These are phyloP conservation scores for Pleurozium schreberi DNA, from an alignment of 225 moss, liverwort and hornwort genomes.

Conservation along the genomic window DNA sequence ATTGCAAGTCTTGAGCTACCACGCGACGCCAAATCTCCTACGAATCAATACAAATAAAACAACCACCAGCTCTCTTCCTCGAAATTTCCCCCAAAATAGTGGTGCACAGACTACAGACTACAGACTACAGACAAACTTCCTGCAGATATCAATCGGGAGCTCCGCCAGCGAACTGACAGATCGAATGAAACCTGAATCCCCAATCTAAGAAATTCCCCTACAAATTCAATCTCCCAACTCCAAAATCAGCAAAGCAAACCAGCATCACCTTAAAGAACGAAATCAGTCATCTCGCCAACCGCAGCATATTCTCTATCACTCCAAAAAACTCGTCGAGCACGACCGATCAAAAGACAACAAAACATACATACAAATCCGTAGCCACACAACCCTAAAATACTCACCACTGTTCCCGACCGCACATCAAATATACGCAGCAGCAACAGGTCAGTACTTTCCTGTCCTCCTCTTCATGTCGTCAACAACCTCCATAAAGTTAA, in stretches of 20 bases:
- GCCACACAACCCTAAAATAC: not conserved
- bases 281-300: not conserved
- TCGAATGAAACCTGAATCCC: not conserved
- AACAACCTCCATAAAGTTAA: not conserved
- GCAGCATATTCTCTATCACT: not conserved
- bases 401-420: not conserved
- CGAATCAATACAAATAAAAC: not conserved
- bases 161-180: not conserved
- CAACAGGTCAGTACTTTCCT: not conserved
- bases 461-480: not conserved
- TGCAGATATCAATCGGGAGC: not conserved
- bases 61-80: not conserved
- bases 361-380: not conserved
- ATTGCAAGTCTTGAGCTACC: not conserved
- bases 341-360: not conserved
- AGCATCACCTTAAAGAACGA: not conserved
- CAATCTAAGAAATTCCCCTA: not conserved
- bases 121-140: not conserved
- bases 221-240: not conserved
- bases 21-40: not conserved
- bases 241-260: too few relatives aligned
- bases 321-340: not conserved
- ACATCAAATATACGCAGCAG: not conserved
- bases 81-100: not conserved
- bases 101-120: not conserved